phyloP scores from a whole-genome alignment of 2,329 filamentous ascomycete genomes.

The Aspergillus arachidicola region DNA sequence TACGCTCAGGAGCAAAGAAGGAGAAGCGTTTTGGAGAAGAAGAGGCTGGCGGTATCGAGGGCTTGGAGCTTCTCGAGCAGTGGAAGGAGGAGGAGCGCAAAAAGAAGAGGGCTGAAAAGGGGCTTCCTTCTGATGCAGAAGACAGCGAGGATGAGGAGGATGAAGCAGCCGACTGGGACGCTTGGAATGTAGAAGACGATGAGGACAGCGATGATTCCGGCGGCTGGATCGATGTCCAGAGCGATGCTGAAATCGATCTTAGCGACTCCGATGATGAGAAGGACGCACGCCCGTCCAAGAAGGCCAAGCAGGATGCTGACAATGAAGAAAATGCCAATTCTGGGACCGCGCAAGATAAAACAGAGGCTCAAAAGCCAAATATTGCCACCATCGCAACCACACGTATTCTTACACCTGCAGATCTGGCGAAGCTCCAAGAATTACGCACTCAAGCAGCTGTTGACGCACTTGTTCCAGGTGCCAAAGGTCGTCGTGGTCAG shows the following conservation, averaged over 20 bases:
- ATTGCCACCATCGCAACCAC: constrained; percentile 90
- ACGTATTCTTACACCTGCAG: constrained; percentile 90
- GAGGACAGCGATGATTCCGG: constrained; percentile 71
- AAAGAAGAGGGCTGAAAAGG: constrained; percentile 70
- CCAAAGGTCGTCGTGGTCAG: constrained; percentile 50
- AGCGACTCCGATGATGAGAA: constrained; percentile 75
- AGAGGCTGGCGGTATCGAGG: constrained; percentile 79
- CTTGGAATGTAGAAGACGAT: constrained; percentile 64
- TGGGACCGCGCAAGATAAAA: constrained; percentile 29
- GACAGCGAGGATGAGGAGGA: constrained; percentile 64
- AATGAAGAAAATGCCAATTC: constrained; percentile 46
- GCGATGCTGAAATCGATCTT: constrained; percentile 75
- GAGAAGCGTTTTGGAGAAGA: constrained; percentile 83
- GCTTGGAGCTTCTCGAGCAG: constrained; percentile 84
- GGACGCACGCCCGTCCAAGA: constrained; percentile 61
- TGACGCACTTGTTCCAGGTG: constrained; percentile 59
- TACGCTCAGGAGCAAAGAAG: constrained; percentile 74
- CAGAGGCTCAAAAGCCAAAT: constrained; percentile 46
- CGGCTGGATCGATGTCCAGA: constrained; percentile 90
- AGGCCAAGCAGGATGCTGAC: constrained; percentile 55
- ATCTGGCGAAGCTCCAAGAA: constrained; percentile 91
- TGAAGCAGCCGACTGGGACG: constrained; percentile 59
- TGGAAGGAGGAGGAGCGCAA: constrained; percentile 91
- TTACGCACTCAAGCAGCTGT: constrained; percentile 75
- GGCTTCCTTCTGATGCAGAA: constrained; percentile 63